phyloP scores from a whole-genome alignment of 306 rosid genomes.

The Cucurbita pepo region DNA sequence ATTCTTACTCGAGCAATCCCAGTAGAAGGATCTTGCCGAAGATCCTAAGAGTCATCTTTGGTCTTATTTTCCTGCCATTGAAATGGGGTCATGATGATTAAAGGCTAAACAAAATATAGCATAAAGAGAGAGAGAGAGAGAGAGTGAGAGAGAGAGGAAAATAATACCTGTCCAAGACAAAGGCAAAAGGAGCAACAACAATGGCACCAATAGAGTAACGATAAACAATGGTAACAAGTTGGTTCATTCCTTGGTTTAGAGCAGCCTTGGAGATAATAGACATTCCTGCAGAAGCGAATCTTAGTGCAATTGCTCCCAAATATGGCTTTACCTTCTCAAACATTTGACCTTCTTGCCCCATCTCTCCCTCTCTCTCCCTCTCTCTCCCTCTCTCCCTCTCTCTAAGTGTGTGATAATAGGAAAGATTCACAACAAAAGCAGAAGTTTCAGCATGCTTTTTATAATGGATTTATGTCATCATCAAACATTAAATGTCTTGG shows the following conservation, averaged over 20 bases:
- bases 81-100: not conserved
- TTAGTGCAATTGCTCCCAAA: slow-evolving; percentile 12
- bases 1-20: slow-evolving; percentile 15
- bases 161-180: slow-evolving; percentile 15
- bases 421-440: not conserved
- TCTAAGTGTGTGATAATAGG: not conserved
- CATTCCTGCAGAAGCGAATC: slow-evolving; percentile 18
- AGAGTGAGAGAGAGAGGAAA: too few relatives aligned
- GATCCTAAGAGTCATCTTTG: slow-evolving; percentile 27
- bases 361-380: not conserved
- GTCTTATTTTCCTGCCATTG: slow-evolving; percentile 30
- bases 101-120: not conserved
- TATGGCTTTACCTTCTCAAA: slow-evolving; percentile 13
- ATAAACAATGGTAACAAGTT: slow-evolving; percentile 14
- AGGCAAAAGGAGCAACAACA: slow-evolving; percentile 20
- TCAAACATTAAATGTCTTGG: not conserved
- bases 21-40: slow-evolving; percentile 27
- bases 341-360: not conserved
- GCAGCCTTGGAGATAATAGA: slow-evolving; percentile 14
- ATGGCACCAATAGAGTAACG: slow-evolving; percentile 17
- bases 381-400: not conserved
- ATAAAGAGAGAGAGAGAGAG: not conserved
- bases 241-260: slow-evolving; percentile 24
- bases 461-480: not conserved
- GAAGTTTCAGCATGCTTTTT: not conserved